Conservation (phyloP, 306 rosid genomes). For the Cyamopsis tetragonoloba region DNA sequence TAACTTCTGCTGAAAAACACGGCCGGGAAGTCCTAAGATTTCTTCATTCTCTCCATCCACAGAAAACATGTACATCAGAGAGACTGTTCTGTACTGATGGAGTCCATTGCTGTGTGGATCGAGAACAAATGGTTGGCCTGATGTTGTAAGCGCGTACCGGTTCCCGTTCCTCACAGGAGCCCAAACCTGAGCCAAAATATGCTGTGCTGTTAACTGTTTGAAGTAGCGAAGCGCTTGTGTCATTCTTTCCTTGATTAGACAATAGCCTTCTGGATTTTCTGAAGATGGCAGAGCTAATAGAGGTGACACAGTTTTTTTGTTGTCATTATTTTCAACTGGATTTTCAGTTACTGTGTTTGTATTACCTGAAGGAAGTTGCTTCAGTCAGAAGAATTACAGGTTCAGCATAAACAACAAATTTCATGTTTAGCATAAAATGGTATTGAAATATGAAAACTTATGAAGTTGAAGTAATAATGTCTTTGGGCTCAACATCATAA, state of each 20-base stretch:
- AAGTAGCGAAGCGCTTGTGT: conserved; percentile 73
- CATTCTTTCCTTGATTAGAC: conserved; percentile 72
- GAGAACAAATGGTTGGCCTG: conserved; percentile 85
- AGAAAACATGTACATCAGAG: conserved; percentile 57
- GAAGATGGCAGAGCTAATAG: conserved; percentile 27
- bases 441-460: background rate
- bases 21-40: conserved; percentile 72
- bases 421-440: conserved; percentile 8
- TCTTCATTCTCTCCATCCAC: conserved; percentile 60
- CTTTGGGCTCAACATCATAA: background rate
- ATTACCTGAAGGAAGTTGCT: conserved; percentile 41
- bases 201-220: conserved; percentile 66
- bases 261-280: conserved; percentile 48
- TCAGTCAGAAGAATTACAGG: conserved; percentile 32
- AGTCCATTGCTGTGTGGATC: conserved; percentile 69
- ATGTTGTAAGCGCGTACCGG: conserved; percentile 62
- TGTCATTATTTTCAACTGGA: conserved; percentile 37
- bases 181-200: conserved; percentile 89
- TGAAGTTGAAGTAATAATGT: background rate
- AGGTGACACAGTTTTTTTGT: conserved; percentile 27
- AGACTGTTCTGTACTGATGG: conserved; percentile 67
- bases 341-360: conserved; percentile 33
- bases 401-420: conserved; percentile 4
- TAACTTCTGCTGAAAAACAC: conserved; percentile 71
- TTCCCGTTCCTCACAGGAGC: conserved; percentile 64